Base-by-base conservation (phyloP, 1,284 basidiomycete genomes). In the Fomitopsis schrenkii region DNA sequence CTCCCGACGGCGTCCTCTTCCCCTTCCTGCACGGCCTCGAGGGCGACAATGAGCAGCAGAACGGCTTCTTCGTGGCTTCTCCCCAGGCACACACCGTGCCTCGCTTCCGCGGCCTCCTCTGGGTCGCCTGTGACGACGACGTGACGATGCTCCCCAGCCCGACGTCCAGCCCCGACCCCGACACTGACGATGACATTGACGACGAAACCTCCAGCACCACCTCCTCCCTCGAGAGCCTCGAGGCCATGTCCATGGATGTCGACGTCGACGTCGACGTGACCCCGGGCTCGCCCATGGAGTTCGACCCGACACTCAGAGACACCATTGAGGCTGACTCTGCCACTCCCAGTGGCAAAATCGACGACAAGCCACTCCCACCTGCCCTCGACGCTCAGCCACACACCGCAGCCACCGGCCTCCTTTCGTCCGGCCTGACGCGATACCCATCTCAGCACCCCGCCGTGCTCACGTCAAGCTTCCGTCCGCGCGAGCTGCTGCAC, bases 11-110 rank as follows among this genome's bases (percentile, higher is more conserved):
- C 54, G 81, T 90, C 69, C 82, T 95, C 69, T 92, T 94, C 74
- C 89, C 94, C 33, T 92, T 95, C 79, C 75, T 93, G 58, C 87
- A 94, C 72, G 87, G 92, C 61, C 79, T 96, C 71, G 92, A 94
- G 69, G 88, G 90, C 66, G 81, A 87, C 64, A 91, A 92, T 71
- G 75, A 83, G 30, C 83, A 86, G 0, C 92, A 93, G 76, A 90
- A 89, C 71, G 78, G 81, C 36, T 94, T 94, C 79, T 94, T 94
- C 71, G 80, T 85, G 3, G 73, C 76, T 36, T 73, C 64, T 57
- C 67, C 60, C 62, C 66, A 62, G 33, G 58, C 63, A 40, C 62
- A 68, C 65, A 67, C 68, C 59, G 71, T 76, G 30, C 80, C 75
- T 28, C 71, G 70, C 55, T 81, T 78, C 74, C 77, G 90, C 30